Percentiles rank a stretch among this genome's conserved stretches.
Evolutionary conservation across 1,139 yeast genomes (phyloP).

Genomic region (Saccharomyces uvarum): DNA sequence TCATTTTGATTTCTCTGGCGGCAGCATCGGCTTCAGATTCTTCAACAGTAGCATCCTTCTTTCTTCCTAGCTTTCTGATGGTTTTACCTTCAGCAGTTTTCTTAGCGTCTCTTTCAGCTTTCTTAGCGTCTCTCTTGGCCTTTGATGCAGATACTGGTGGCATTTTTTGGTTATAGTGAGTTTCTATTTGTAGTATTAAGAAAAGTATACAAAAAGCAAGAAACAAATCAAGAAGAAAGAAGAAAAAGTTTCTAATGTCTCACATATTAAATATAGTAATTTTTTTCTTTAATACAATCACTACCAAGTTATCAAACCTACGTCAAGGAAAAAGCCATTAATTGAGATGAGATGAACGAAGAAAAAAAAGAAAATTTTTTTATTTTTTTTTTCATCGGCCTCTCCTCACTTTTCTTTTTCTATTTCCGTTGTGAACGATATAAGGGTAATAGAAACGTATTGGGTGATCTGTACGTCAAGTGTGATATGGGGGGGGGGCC

Average conservation of each 20-base stretch:
- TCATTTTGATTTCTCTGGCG: conserved; percentile 70
- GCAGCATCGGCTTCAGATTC: conserved; percentile 49
- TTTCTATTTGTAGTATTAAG: background rate
- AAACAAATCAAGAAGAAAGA: background rate
- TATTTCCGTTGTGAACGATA: background rate
- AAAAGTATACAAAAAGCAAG: background rate
- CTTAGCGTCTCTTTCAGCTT: conserved; percentile 94
- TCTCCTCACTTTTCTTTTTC: background rate
- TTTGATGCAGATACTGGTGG: conserved; percentile 68
- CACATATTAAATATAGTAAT: background rate
- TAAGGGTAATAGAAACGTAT: background rate
- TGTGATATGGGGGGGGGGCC: background rate
- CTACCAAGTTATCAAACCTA: background rate
- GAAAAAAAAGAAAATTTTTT: background rate
- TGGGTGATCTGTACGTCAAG: background rate
- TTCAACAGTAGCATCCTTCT: conserved; percentile 37
- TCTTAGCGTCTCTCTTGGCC: conserved; percentile 94
- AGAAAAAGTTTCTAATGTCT: background rate
- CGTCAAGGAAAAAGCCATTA: background rate
- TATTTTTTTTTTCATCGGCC: background rate
- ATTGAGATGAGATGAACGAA: background rate
- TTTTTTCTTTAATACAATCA: background rate
- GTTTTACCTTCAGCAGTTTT: conserved; percentile 70
- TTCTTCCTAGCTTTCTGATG: conserved; percentile 49
- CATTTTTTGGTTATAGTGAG: conserved; percentile 15